These are phyloP conservation scores for Lachancea cidri DNA, from an alignment of 805 yeast genomes.

Conservation along the genomic window DNA sequence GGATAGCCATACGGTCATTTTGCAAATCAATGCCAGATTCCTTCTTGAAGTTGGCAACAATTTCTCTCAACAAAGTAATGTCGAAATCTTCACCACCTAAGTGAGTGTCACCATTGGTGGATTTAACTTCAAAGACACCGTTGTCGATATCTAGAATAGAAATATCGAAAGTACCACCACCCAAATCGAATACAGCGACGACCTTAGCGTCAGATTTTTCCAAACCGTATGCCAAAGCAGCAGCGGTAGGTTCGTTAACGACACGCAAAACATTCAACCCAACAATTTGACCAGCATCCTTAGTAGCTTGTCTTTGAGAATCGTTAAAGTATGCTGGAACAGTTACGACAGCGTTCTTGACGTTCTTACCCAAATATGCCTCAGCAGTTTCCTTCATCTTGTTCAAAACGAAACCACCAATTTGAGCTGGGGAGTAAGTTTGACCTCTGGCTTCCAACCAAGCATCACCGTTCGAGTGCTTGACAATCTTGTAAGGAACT, in stretches of 20 bases:
- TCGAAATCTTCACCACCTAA: conserved; percentile 88
- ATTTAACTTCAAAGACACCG: conserved; percentile 96
- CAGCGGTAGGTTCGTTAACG: conserved; percentile 82
- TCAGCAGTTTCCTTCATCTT: conserved; percentile 99
- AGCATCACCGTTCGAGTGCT: conserved; percentile 91
- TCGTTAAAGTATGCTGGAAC: conserved; percentile 88
- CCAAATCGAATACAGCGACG: conserved; percentile 94
- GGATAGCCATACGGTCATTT: conserved; percentile 60
- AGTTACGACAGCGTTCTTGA: conserved; percentile 83
- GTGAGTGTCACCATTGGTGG: conserved; percentile 91
- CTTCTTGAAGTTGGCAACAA: conserved; percentile 72
- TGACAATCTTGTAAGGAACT: conserved; percentile 86
- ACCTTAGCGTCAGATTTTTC: conserved; percentile 74
- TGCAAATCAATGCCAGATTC: conserved; percentile 59
- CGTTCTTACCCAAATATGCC: conserved; percentile 80
- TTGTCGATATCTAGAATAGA: conserved; percentile 94
- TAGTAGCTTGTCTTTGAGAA: conserved; percentile 79
- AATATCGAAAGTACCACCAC: conserved; percentile 99
- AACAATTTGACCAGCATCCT: conserved; percentile 96
- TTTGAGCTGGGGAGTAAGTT: conserved; percentile 89
- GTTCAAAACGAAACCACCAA: conserved; percentile 89
- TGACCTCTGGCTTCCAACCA: conserved; percentile 91
- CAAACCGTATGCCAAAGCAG: conserved; percentile 92
- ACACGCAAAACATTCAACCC: conserved; percentile 82
- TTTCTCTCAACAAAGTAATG: conserved; percentile 78